These are phyloP conservation scores for Xylaria sp. DNA, from an alignment of 2,329 filamentous ascomycete genomes.

Conservation along the genomic window DNA sequence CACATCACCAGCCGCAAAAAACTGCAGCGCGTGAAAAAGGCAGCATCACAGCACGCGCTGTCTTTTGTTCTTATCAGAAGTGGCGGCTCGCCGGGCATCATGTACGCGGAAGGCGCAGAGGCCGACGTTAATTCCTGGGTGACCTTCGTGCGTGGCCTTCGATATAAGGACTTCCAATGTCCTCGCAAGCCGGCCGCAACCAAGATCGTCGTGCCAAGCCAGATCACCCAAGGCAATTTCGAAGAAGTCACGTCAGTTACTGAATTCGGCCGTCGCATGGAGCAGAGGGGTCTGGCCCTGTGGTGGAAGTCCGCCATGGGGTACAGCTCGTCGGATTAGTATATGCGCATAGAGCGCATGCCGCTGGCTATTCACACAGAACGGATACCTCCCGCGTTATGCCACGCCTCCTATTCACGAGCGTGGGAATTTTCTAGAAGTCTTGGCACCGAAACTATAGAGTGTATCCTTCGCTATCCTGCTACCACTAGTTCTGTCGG, in stretches of 20 bases:
- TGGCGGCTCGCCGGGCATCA: constrained; percentile 74
- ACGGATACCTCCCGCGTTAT: too few relatives aligned
- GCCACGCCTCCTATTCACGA: background rate
- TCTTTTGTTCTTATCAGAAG: constrained; percentile 70
- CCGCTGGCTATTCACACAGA: too few relatives aligned
- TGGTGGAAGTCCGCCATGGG: constrained; percentile 77
- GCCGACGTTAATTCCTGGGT: constrained; percentile 67
- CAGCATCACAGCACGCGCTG: constrained; percentile 62
- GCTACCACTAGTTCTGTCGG: background rate
- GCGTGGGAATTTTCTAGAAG: background rate
- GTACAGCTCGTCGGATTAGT: constrained; percentile 40
- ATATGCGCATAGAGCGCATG: background rate
- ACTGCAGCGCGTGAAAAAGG: constrained; percentile 63
- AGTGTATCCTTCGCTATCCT: background rate
- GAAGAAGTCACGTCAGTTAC: constrained; percentile 68
- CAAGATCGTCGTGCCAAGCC: constrained; percentile 21
- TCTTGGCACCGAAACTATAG: background rate
- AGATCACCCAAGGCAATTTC: constrained; percentile 41
- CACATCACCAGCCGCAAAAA: constrained; percentile 85
- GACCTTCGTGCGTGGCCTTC: constrained; percentile 63
- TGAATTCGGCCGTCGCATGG: constrained; percentile 68
- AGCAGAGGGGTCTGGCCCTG: constrained; percentile 58
- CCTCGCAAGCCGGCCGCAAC: constrained; percentile 54
- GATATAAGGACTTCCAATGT: constrained; percentile 77
- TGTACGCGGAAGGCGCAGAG: constrained; percentile 71